A percentile compares a stretch with the other conserved stretches of the same genome.
phyloP scores from a whole-genome alignment of 2,329 filamentous ascomycete genomes.

The Tolypocladium endophyticum region DNA sequence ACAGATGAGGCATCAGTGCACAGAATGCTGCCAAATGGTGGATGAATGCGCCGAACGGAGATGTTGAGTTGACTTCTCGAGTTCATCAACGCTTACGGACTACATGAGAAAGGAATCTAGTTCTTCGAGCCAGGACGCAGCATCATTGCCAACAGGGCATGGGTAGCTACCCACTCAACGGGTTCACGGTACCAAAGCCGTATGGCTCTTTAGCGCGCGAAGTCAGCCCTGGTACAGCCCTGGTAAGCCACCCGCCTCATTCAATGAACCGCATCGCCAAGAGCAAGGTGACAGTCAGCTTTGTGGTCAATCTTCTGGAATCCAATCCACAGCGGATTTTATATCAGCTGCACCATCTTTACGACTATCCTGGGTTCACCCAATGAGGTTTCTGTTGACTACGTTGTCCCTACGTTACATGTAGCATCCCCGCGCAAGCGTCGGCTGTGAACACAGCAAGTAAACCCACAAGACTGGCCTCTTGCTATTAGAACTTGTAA shows the following conservation, averaged over 20 bases:
- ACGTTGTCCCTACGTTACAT: background rate
- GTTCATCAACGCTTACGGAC: background rate
- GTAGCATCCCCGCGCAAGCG: background rate
- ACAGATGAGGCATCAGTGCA: background rate
- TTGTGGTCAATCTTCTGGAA: background rate
- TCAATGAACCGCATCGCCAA: background rate
- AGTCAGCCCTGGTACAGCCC: background rate
- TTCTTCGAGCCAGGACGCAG: background rate
- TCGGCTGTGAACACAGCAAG: background rate
- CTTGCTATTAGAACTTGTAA: too few species aligned
- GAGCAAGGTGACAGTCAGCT: background rate
- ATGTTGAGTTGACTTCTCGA: background rate
- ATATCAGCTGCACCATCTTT: background rate
- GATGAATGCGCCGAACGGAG: background rate
- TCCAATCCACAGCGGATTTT: background rate
- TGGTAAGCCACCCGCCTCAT: background rate
- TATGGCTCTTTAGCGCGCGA: background rate
- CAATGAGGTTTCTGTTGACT: background rate
- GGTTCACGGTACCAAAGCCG: background rate
- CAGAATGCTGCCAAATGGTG: background rate
- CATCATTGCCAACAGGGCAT: background rate
- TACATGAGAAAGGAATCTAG: background rate
- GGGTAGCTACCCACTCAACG: background rate
- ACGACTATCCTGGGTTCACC: background rate
- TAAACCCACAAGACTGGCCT: too few species aligned